Percentiles rank a stretch among this genome's conserved stretches.
phyloP scores from a whole-genome alignment of 2,329 filamentous ascomycete species.

The Phaeosphaeriaceae sp. region DNA sequence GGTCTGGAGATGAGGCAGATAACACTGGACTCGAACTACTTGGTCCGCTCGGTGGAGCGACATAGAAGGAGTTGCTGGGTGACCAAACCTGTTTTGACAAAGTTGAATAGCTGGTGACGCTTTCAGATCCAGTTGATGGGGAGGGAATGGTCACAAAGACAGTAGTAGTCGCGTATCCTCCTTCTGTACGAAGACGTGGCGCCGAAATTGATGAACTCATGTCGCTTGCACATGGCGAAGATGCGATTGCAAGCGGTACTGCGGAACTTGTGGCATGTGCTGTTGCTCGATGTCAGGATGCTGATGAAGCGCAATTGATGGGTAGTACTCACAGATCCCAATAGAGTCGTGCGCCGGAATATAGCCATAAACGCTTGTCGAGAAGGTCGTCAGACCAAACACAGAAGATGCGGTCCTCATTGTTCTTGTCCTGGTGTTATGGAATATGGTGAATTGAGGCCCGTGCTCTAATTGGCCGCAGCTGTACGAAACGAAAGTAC shows the following conservation, averaged over 20 bases:
- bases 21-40: not conserved
- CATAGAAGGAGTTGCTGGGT: conserved; percentile 2
- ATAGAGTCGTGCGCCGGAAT: not conserved
- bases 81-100: not conserved
- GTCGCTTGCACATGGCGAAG: conserved; percentile 13
- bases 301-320: not conserved
- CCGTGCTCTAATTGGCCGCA: conserved; percentile 19
- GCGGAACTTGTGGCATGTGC: not conserved
- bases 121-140: not conserved
- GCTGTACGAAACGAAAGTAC: conserved; percentile 1
- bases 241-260: not conserved
- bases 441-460: conserved; percentile 1
- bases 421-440: conserved; percentile 15
- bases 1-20: not conserved
- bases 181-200: not conserved
- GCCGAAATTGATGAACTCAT: conserved; percentile 2
- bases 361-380: not conserved
- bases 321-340: not conserved
- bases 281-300: not conserved
- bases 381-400: not conserved
- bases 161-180: not conserved
- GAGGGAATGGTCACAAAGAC: conserved; percentile 3
- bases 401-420: conserved; percentile 26
- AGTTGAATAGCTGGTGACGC: not conserved
- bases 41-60: not conserved